Evolutionary conservation across 306 rosid species (phyloP).

Genomic region (Sesbania bispinosa): DNA sequence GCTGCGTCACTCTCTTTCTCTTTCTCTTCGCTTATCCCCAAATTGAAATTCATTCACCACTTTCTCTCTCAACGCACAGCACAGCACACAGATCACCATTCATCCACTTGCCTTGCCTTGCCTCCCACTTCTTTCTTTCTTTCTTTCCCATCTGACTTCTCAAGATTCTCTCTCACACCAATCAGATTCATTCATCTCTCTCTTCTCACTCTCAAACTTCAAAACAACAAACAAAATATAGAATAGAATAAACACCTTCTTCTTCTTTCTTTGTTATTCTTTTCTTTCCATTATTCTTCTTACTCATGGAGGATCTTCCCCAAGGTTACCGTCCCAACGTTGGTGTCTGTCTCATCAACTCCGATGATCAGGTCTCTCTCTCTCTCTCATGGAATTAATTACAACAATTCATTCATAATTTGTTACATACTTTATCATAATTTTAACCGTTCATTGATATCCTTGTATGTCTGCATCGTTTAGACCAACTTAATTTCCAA

Average conservation of each 20-base stretch:
- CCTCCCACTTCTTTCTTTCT: not conserved
- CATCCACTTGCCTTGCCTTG: too few relatives aligned
- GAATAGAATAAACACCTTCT: not conserved
- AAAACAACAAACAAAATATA: not conserved
- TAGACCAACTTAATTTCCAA: too few relatives aligned
- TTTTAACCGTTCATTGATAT: too few relatives aligned
- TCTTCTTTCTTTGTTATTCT: not conserved
- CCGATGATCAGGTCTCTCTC: conserved; percentile 57
- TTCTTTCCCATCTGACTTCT: not conserved
- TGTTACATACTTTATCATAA: too few relatives aligned
- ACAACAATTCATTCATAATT: too few relatives aligned
- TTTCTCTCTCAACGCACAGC: too few relatives aligned
- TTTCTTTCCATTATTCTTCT: not conserved
- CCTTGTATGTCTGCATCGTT: too few relatives aligned
- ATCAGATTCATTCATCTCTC: not conserved
- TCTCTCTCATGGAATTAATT: not conserved
- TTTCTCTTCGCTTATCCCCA: too few relatives aligned
- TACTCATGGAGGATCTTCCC: conserved; percentile 79
- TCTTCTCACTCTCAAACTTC: not conserved
- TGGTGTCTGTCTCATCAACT: conserved; percentile 92
- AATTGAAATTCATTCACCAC: too few relatives aligned
- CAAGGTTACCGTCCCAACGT: conserved; percentile 97
- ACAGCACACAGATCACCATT: too few relatives aligned
- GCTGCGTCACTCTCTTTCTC: too few relatives aligned
- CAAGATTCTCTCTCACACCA: not conserved